A percentile compares a stretch with the other conserved stretches of the same genome.
These are phyloP conservation scores for Austroboletus eburneus DNA, from an alignment of 768 basidiomycete genomes.

Conservation along the genomic window DNA sequence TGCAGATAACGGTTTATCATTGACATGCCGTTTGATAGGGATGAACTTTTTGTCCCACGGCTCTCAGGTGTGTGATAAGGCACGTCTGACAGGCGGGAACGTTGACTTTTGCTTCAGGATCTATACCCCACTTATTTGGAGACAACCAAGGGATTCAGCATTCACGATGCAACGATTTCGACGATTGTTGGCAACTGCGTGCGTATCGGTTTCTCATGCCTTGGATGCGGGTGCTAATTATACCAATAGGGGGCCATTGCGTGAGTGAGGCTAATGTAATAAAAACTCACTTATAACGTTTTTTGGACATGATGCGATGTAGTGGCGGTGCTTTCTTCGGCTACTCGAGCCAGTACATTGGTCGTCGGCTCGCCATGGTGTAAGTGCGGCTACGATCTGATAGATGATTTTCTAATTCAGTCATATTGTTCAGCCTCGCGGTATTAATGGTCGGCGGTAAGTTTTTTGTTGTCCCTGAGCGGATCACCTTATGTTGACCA, in stretches of 20 bases:
- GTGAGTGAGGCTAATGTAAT: slow-evolving; percentile 28
- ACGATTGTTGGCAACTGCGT: slow-evolving; percentile 81
- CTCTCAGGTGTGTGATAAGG: slow-evolving; percentile 41
- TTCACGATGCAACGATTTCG: slow-evolving; percentile 60
- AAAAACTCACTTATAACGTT: background rate
- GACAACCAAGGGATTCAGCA: slow-evolving; percentile 54
- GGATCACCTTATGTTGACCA: too few species aligned
- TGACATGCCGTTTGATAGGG: slow-evolving; percentile 30
- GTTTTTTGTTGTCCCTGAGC: too few species aligned
- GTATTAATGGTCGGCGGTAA: slow-evolving; percentile 23
- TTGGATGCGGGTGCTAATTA: background rate
- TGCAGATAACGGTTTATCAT: background rate
- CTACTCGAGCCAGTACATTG: slow-evolving; percentile 67
- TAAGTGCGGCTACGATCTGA: background rate
- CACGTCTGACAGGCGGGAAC: background rate
- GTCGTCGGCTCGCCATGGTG: slow-evolving; percentile 76
- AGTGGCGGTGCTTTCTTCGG: slow-evolving; percentile 71
- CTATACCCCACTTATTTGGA: slow-evolving; percentile 76
- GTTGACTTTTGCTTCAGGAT: slow-evolving; percentile 39
- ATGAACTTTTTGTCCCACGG: slow-evolving; percentile 81
- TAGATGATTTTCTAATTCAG: background rate
- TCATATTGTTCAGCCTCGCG: slow-evolving; percentile 14
- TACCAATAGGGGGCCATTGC: slow-evolving; percentile 39
- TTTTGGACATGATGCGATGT: background rate
- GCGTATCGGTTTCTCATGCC: slow-evolving; percentile 15